Evolutionary conservation across 2,329 filamentous ascomycete species (phyloP).

Genomic region (Seiridium unicorne): DNA sequence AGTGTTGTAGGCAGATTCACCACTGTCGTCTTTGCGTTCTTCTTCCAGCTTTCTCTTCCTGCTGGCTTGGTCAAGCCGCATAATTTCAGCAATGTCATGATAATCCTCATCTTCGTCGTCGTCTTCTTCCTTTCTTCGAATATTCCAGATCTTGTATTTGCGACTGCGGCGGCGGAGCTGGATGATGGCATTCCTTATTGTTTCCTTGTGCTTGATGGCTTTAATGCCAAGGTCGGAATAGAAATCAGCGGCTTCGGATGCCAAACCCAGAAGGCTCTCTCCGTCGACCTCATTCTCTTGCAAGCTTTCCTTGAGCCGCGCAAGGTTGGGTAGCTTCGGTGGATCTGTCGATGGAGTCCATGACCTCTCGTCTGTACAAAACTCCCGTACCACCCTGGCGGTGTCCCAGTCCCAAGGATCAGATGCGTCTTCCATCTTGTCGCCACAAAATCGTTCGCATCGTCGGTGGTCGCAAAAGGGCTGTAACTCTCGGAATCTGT

Average conservation of each 20-base stretch:
- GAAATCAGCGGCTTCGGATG: conserved; percentile 51
- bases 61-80: neutral
- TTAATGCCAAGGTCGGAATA: conserved; percentile 54
- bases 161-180: conserved; percentile 52
- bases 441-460: neutral
- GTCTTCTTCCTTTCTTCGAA: conserved; percentile 13
- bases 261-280: conserved; percentile 56
- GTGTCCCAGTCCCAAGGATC: conserved; percentile 78
- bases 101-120: conserved; percentile 8
- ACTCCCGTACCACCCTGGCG: conserved; percentile 62
- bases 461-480: neutral
- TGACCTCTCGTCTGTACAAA: conserved; percentile 56
- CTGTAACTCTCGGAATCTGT: neutral
- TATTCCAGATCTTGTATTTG: conserved; percentile 38
- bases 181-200: conserved; percentile 56
- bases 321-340: conserved; percentile 48
- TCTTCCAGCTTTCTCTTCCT: conserved; percentile 10
- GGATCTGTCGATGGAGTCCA: conserved; percentile 38
- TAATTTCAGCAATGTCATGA: neutral
- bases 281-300: conserved; percentile 66
- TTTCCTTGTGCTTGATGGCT: conserved; percentile 55
- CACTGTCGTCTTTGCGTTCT: conserved; percentile 1
- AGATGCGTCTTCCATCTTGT: conserved; percentile 19
- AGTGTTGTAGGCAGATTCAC: neutral
- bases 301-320: conserved; percentile 52